phyloP scores from a whole-genome alignment of 139 green algal species.

The Chlorella sp. region DNA sequence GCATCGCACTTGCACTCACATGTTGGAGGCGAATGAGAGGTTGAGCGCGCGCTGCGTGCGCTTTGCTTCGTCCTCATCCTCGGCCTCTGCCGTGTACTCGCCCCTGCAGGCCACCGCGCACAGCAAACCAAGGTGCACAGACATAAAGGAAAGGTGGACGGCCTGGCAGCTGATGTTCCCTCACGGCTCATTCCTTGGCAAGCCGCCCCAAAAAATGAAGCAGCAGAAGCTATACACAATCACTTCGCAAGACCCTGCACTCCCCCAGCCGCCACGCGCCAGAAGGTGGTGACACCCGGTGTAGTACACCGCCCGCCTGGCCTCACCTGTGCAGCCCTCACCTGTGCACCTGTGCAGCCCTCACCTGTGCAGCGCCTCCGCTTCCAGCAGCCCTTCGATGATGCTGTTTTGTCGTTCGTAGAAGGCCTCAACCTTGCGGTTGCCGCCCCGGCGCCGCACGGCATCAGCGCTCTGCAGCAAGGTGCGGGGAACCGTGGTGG shows the following conservation, averaged over 20 bases:
- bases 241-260: no score
- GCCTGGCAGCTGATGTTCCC: neutral
- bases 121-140: neutral
- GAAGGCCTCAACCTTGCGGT: no score
- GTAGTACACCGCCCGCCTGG: neutral
- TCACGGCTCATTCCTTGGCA: no score
- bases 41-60: conserved; percentile 6
- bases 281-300: neutral
- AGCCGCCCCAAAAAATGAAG: no score
- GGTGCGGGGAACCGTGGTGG: no score
- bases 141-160: neutral
- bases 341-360: neutral
- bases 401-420: conserved; percentile 6
- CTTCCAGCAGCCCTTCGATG: neutral
- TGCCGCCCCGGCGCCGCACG: no score
- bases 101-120: neutral
- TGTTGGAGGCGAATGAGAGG: conserved; percentile 7
- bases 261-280: neutral
- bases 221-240: no score
- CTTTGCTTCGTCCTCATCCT: neutral
- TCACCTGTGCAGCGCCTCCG: neutral
- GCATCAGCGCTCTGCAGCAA: no score
- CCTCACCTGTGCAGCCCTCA: neutral
- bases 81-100: neutral
- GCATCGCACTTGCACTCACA: neutral